Evolutionary conservation across 2,329 filamentous ascomycete genomes (phyloP).

Genomic region (Zymoseptoria pseudotritici): DNA sequence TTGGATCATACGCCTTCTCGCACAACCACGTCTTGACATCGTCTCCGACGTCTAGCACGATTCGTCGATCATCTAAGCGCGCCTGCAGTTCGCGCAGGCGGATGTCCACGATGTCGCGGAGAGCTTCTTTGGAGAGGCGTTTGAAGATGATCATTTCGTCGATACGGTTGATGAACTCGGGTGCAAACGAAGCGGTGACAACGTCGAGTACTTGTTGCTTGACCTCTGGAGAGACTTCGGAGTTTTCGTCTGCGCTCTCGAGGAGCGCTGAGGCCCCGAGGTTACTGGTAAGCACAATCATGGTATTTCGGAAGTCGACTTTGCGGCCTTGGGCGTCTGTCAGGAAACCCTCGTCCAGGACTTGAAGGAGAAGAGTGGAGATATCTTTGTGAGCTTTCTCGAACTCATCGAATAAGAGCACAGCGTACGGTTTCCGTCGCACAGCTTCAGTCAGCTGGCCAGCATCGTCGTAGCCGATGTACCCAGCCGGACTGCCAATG

Average conservation of each 20-base stretch:
- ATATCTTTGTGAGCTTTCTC: conserved; percentile 97
- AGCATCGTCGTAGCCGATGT: conserved; percentile 93
- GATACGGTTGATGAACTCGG: conserved; percentile 93
- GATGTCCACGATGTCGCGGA: conserved; percentile 91
- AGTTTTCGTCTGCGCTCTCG: conserved; percentile 27
- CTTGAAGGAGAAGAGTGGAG: conserved; percentile 81
- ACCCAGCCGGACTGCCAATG: conserved; percentile 88
- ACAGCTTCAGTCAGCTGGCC: conserved; percentile 95
- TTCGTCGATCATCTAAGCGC: conserved; percentile 77
- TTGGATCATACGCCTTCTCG: conserved; percentile 81
- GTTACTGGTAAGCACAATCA: conserved; percentile 90
- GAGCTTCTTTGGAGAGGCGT: conserved; percentile 66
- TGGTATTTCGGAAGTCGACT: conserved; percentile 92
- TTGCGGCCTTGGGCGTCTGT: conserved; percentile 95
- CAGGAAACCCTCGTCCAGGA: conserved; percentile 91
- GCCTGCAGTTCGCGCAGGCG: conserved; percentile 75
- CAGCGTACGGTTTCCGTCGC: conserved; percentile 87
- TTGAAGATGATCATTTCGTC: conserved; percentile 97
- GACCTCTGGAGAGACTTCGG: conserved; percentile 58
- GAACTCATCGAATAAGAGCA: conserved; percentile 93
- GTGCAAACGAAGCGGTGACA: conserved; percentile 66
- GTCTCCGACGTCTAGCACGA: conserved; percentile 62
- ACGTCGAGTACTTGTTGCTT: conserved; percentile 83
- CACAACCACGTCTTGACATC: conserved; percentile 80
- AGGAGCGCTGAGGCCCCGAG: conserved; percentile 88